A percentile compares a stretch with the other conserved stretches of the same genome.
These are phyloP conservation scores for Rosa persica DNA, from an alignment of 306 rosid species.

Conservation along the genomic window DNA sequence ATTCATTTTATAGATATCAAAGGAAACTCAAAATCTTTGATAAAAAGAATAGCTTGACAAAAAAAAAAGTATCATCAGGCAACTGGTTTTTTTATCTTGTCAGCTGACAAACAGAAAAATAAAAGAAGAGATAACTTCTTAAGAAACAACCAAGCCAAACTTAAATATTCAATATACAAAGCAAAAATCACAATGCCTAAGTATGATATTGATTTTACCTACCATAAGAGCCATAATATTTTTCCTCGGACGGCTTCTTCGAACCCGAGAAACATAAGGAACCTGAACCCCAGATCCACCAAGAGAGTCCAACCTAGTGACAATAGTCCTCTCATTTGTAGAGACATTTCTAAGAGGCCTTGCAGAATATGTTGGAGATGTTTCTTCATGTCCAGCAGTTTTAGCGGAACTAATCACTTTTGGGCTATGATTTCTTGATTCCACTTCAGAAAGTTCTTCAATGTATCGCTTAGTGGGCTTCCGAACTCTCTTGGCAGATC, in stretches of 20 bases:
- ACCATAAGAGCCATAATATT: conserved; percentile 72
- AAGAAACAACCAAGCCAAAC: conserved; percentile 18
- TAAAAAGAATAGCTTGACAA: neutral
- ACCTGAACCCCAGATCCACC: conserved; percentile 80
- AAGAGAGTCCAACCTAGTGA: conserved; percentile 70
- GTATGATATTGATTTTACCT: conserved; percentile 33
- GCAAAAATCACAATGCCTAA: neutral
- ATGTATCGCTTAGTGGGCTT: conserved; percentile 95
- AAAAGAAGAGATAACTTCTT: neutral
- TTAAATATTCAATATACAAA: conserved; percentile 10
- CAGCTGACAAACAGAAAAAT: neutral
- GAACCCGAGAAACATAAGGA: conserved; percentile 84
- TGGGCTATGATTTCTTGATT: conserved; percentile 56
- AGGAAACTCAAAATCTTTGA: neutral
- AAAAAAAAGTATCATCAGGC: neutral
- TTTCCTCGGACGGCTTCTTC: conserved; percentile 96
- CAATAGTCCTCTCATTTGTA: conserved; percentile 54
- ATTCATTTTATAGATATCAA: neutral
- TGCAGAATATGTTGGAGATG: conserved; percentile 36
- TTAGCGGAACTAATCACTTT: conserved; percentile 43
- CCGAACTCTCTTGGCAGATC: conserved; percentile 79
- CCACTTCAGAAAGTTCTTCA: conserved; percentile 92
- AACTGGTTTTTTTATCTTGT: neutral
- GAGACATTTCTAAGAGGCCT: conserved; percentile 48
- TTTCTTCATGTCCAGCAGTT: conserved; percentile 40